These are phyloP conservation scores for Gentiana dahurica DNA, from an alignment of 257 asterid species.

Conservation along the genomic window DNA sequence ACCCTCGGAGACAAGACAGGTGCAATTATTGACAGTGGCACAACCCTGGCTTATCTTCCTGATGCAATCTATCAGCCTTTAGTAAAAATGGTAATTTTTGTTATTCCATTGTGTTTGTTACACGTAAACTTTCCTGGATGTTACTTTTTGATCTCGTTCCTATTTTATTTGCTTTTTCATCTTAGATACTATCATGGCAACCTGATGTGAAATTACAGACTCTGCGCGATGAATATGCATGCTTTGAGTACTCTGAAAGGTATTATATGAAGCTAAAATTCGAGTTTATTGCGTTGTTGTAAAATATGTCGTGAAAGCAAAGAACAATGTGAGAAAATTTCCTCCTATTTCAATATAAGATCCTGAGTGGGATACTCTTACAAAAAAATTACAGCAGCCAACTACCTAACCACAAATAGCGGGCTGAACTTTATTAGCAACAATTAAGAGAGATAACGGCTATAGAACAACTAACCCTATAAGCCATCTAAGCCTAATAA, in stretches of 20 bases:
- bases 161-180: constrained; percentile 11
- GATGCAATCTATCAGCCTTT: constrained; percentile 65
- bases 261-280: constrained; percentile 16
- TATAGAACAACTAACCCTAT: too few species aligned
- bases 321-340: too few species aligned
- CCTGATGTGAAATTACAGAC: constrained; percentile 54
- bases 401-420: too few species aligned
- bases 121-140: not conserved
- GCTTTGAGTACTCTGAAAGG: constrained; percentile 93
- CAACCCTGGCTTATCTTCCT: constrained; percentile 95
- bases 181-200: constrained; percentile 89
- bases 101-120: not conserved
- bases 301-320: too few species aligned
- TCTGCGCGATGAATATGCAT: constrained; percentile 78
- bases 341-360: too few species aligned
- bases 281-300: too few species aligned
- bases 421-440: too few species aligned
- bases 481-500: too few species aligned
- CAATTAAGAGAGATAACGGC: too few species aligned
- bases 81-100: constrained; percentile 51
- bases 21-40: constrained; percentile 94
- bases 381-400: too few species aligned
- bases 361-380: too few species aligned
- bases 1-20: constrained; percentile 55
- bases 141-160: constrained; percentile 10